Base-by-base conservation (phyloP, 2,329 filamentous ascomycete species). In the Scedosporium dehoogii region DNA sequence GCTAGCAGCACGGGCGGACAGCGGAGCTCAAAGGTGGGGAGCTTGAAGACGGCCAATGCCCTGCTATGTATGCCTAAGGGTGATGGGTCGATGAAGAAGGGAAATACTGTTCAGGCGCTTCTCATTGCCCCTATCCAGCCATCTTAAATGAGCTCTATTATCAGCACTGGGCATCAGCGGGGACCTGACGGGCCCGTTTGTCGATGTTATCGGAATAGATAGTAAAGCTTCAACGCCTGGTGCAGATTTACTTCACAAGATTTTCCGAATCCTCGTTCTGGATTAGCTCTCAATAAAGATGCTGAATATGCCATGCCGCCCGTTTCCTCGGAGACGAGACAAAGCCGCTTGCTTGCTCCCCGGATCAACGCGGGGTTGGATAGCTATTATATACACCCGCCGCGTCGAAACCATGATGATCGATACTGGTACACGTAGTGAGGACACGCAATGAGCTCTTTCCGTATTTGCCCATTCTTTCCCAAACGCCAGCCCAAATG, bases 1-100 rank as follows among this genome's bases (percentile, higher is more conserved):
- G 94, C 92, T 0, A 84, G 78, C 33, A 96, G 91, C 70, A 99
- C 94, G 0, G 94, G 94, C 5, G 86, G 88, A 3, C 94, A 99
- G 77, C 81, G 94, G 60, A 97, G 93, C 73, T 96, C 90, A 16
- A 84, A 86, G 65, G 92, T 99, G 2, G 91, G 92, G 0, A 97
- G 93, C 73, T 80, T 97, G 67, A 90, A 88, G 65, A 87, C 89
- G 21, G 93, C 94, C 2, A 99, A 99, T 78, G 91, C 89, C 3
- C 74, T 99, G 68, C 75, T 97, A 25, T 90, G 88, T 68, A 76
- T 96, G 75, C 89, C 89, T 0, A 79, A 81, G 42, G 84, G 85
- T 2, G 79, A 85, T 41, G 85, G 85, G 5, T 79, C 78, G n/a
- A 70, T 92, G 62, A 80, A 78, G 57, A 89, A 89, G 71, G 92